A percentile compares a stretch with the other conserved stretches of the same genome.
Evolutionary conservation across 345 rosid species (phyloP).

Genomic region (Gossypium ekmanianum): DNA sequence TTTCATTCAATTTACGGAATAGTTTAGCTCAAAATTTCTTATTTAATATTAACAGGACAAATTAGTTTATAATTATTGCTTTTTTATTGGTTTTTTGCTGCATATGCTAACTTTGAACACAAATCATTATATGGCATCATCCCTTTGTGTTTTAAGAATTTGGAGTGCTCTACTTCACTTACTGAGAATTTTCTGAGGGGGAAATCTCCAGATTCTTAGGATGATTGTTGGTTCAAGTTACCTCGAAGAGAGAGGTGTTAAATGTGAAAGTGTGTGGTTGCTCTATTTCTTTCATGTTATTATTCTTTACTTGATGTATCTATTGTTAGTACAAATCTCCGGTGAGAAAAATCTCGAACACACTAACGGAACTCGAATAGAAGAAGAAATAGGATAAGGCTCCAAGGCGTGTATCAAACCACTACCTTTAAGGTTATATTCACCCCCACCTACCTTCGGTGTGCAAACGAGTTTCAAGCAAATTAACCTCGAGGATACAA

Average conservation of each 20-base stretch:
- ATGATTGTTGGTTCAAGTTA: not conserved
- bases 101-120: too few species aligned
- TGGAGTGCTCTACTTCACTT: not conserved
- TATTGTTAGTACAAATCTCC: too few species aligned
- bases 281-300: not conserved
- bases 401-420: too few species aligned
- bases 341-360: too few species aligned
- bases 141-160: not conserved
- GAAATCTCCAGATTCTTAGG: not conserved
- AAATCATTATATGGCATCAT: not conserved
- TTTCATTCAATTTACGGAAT: conserved; percentile 3
- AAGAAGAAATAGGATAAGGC: too few species aligned
- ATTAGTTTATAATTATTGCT: not conserved
- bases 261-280: not conserved
- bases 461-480: too few species aligned
- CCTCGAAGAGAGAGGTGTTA: not conserved
- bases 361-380: too few species aligned
- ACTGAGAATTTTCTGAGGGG: not conserved
- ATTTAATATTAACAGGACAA: not conserved
- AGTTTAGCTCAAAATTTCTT: not conserved
- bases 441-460: too few species aligned
- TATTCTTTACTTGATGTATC: not conserved
- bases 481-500: too few species aligned
- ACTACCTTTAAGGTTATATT: too few species aligned
- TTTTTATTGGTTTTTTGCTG: too few species aligned